Conservation (phyloP, 495 filamentous ascomycete genomes). For the Trichoderma gamsii region DNA sequence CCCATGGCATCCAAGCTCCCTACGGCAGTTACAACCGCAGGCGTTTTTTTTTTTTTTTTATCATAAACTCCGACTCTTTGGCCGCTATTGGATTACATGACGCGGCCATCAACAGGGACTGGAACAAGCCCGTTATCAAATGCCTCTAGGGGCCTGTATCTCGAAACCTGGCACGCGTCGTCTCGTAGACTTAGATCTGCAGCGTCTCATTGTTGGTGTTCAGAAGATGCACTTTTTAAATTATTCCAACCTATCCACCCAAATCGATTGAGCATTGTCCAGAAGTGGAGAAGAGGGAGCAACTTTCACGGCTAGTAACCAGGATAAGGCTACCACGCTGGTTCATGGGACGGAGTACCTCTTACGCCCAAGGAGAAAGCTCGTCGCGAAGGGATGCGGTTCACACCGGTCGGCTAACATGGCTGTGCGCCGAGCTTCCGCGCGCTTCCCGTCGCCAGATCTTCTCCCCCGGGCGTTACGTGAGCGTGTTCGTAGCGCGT, state of each 20-base stretch:
- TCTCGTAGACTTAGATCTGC: background rate
- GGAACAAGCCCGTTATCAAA: background rate
- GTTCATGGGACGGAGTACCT: background rate
- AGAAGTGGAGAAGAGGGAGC: too few relatives aligned
- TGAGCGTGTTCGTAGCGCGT: background rate
- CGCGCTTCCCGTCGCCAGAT: background rate
- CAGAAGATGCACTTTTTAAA: too few relatives aligned
- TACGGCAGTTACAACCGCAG: background rate
- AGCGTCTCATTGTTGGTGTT: background rate
- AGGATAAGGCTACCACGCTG: background rate
- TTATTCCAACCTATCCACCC: too few relatives aligned
- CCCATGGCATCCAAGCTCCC: background rate
- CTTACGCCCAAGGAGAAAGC: background rate
- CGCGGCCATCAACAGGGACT: background rate
- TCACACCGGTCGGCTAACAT: background rate
- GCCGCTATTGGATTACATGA: background rate
- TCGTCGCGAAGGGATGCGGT: background rate
- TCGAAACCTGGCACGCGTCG: background rate
- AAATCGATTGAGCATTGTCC: too few relatives aligned
- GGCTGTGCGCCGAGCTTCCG: background rate
- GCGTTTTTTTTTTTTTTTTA: background rate
- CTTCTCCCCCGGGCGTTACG: background rate
- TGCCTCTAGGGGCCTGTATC: background rate
- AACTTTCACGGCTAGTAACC: too few relatives aligned
- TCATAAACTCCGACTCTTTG: background rate